phyloP scores from a whole-genome alignment of 129 eudicot genomes.

The Chrysanthemum makinoi region DNA sequence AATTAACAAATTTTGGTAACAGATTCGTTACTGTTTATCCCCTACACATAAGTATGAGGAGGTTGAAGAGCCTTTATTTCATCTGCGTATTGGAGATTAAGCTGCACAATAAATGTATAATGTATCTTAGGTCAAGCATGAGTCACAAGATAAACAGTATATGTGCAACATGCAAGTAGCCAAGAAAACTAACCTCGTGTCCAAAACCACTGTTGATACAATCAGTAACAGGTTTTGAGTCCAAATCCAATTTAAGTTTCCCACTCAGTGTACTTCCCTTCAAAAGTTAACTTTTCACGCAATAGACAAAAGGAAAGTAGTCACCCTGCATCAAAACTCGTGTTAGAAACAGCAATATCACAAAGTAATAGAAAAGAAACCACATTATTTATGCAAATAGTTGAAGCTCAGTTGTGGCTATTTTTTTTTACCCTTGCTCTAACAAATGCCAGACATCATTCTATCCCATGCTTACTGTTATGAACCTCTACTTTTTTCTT shows the following conservation, averaged over 20 bases:
- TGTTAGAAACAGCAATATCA: conserved; percentile 5
- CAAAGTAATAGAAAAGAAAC: background rate
- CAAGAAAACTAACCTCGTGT: conserved; percentile 51
- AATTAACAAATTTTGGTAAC: too few relatives aligned
- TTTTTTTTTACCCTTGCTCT: too few relatives aligned
- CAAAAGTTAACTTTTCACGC: conserved; percentile 66
- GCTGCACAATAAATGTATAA: conserved; percentile 39
- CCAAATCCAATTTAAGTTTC: conserved; percentile 71
- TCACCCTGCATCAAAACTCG: conserved; percentile 52
- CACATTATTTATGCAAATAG: background rate
- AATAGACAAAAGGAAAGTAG: conserved; percentile 75
- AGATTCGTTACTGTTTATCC: too few relatives aligned
- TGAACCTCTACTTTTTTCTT: too few relatives aligned
- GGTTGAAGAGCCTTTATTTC: conserved; percentile 79
- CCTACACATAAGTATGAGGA: conserved; percentile 79
- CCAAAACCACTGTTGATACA: conserved; percentile 61
- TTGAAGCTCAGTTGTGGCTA: too few relatives aligned
- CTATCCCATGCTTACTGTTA: too few relatives aligned
- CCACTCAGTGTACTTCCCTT: conserved; percentile 58
- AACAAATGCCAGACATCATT: too few relatives aligned
- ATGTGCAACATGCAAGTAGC: background rate
- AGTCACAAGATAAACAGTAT: background rate
- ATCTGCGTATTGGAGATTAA: conserved; percentile 69
- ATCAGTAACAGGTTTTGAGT: conserved; percentile 58
- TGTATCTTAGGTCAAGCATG: background rate